Base-by-base conservation (phyloP, 352 stramenopile genomes). In the Pythium grandisporangium region DNA sequence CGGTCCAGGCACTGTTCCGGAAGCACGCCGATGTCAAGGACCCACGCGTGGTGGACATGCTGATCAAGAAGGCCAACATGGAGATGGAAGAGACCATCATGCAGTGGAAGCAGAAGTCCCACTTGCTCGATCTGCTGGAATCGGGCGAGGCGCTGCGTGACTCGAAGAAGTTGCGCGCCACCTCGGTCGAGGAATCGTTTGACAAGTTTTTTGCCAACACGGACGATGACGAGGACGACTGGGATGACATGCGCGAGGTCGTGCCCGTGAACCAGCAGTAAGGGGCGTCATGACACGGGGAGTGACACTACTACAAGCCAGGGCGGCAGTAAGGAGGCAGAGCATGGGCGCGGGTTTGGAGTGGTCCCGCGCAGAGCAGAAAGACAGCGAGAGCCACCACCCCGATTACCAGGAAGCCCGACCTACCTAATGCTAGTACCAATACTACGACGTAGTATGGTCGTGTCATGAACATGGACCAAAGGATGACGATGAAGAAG, bases 61-160 rank as follows among this genome's bases (percentile, higher is more conserved):
- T 99, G 48, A 86, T 99, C 46, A 95, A 91, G 42, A 97, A 98
- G 69, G 95, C 94, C 42, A 98, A 98, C 72, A 98, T 98, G 84
- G 90, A 97, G 54, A 63, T 99, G 44, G 95, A 99, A 68, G 95
- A 98, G 61, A 98, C 91, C 35, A 73, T 98, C 51, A 90, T 93
- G 84, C 93, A 98, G 69, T 98, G 96, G 84, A 99, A 98, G 64
- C 95, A 98, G 71, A 98, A 97, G 61, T 76, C 86, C 10, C 95
- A 99, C 58, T 70, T 99, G 37, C 24, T 97, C 13, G 82, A 58
- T 65, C 63, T 93, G 59, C 55, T 93, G 40, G 77, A 93, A 30
- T 53, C 61, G 10, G 80, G 66, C 42, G 43, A 64, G 21, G 61
- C 70, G 41, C 70, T 93, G 48, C 74, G 74, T 34, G 44, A 59